Evolutionary conservation across 2,329 filamentous ascomycete genomes (phyloP), one percentile per base, ranked within the genome.

Genomic region (Lomentospora prolificans): DNA sequence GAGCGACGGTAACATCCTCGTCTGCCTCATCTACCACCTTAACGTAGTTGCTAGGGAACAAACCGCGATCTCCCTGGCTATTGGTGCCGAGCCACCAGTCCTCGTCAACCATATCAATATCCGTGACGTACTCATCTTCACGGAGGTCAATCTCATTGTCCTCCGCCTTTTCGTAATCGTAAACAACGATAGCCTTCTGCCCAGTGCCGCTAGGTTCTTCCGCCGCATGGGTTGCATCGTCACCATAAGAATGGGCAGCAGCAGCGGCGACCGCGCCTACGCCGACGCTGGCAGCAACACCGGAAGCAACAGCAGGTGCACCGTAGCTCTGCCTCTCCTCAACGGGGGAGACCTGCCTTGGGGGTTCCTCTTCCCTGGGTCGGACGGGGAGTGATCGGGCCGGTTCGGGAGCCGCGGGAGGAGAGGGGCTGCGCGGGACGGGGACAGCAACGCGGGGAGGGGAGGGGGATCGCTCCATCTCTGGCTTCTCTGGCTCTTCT

Each of bases 81-180:
- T 97, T 99, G 61, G 87, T 89, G 46, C 95, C 94, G 81, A 96
- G 87, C 94, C 94, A 99, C 94, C 94, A 99, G 67, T 99, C 92
- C 53, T 95, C 87, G 63, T 97, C 94, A 2, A 99, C 90, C 88
- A 95, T 95, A 60, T 97, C 90, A 64, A 99, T 96, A 67, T 96
- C 86, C 24, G 81, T 90, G 36, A 99, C 86, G 60, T 85, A 82
- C 64, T 96, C 89, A 60, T 91, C 91, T 71, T 99, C 94, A 25
- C 81, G 78, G 17, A 99, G 79, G 61, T 96, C 90, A 57, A 99
- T 82, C 72, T 99, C 94, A 65, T 99, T 99, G 62, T 96, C 91
- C 70, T 99, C 94, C 1, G 90, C 90, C 73, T 95, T 96, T 65
- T 96, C 92, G 66, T 99, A 99, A 67, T 99, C 94, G 68, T 94